Percentiles rank a stretch among this genome's conserved stretches.
phyloP scores from a whole-genome alignment of 169 alveolate species.

The Eimeria falciformis region DNA sequence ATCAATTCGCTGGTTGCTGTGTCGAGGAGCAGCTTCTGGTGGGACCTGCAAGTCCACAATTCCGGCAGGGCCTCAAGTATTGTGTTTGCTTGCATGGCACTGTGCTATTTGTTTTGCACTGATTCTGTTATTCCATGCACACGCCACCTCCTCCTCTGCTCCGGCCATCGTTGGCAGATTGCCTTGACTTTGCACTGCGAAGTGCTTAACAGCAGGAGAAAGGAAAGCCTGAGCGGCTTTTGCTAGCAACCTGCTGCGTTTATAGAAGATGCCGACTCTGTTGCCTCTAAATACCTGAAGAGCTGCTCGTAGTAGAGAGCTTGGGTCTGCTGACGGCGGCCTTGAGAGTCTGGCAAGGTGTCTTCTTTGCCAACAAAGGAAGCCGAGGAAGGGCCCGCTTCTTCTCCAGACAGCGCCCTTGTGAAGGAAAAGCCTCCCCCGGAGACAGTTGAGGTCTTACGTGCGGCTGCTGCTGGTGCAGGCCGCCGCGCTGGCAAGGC shows the following conservation, averaged over 20 bases:
- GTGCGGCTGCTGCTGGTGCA: neutral
- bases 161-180: neutral
- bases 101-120: no score
- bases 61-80: neutral
- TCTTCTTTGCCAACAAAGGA: neutral
- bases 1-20: conserved; percentile 78
- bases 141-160: neutral
- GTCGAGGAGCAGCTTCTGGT: conserved; percentile 78
- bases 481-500: neutral
- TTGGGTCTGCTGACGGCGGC: neutral
- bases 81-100: neutral
- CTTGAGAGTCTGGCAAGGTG: neutral
- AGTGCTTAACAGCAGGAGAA: no score
- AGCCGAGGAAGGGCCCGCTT: neutral
- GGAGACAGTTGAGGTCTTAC: neutral
- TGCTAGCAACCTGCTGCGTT: no score
- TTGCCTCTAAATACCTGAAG: conserved; percentile 48
- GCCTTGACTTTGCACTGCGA: no score
- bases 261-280: neutral
- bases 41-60: conserved; percentile 55
- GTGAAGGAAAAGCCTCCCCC: neutral
- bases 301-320: conserved; percentile 31
- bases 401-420: neutral
- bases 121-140: neutral
- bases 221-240: neutral